Base-by-base conservation (phyloP, 2,329 filamentous ascomycete genomes). In the Diaporthe aspalathi region DNA sequence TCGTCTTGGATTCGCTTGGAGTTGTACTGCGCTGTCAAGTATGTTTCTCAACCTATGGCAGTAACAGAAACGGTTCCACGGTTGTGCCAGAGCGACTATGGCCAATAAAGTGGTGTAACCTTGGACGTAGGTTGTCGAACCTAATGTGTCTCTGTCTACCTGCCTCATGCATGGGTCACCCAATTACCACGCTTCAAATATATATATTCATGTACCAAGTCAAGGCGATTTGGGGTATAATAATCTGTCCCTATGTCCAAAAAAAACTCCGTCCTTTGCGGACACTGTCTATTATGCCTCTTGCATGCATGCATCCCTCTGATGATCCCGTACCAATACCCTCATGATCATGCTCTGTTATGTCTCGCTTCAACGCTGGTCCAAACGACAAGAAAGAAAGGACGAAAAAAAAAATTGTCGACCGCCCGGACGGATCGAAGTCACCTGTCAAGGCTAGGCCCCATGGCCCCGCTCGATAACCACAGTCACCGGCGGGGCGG, bases 211-310 rank as follows among this genome's bases (percentile, higher is more conserved):
- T 63, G 35, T 63, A 27, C 56, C 40, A 56, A 27, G 49, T 40
- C 17, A 68, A 54, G 52, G 65, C 50, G 57, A 32, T 29, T 67
- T 50, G 72, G 71, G 71, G 72, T 73, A 73, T 73, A 71, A 73
- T 73, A 71, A 69, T 38, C 38, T 38, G 49, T 60, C 66, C 40
- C 53, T 50, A 63, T 60, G 49, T 35, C 69, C 68, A 50, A 69
- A 24, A 65, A 69, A 24, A 65, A 69, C 65, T 54, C 72, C 72
- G 20, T 67, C 70, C 68, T 27, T 24, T 62, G 47, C 53, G 49
- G 40, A 27, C 27, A 60, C 63, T 47, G 6, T 63, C 62, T 70
- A 67, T 63, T 16, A 69, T 71, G 40, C 71, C 43, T 56, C 7
- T 35, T 70, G 29, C 60, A 62, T 56, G 65, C 53, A 62, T 63